Evolutionary conservation across 2,329 filamentous ascomycete genomes (phyloP).

Genomic region (Nemania serpens): DNA sequence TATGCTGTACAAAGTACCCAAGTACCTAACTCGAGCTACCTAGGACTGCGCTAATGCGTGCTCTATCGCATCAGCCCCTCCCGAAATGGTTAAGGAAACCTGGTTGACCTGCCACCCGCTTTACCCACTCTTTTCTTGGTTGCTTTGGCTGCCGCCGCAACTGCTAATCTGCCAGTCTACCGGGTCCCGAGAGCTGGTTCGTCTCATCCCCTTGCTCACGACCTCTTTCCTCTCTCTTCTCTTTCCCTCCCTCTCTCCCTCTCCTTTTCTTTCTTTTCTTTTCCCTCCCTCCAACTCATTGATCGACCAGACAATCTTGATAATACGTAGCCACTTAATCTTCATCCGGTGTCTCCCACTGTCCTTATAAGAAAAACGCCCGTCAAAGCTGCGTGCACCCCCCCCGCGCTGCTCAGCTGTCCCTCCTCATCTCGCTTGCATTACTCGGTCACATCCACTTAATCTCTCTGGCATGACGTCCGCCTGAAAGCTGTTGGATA

Average conservation of each 20-base stretch:
- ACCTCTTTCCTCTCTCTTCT: neutral
- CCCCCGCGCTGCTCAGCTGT: slow-evolving; percentile 1
- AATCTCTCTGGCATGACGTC: slow-evolving; percentile 23
- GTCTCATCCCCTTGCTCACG: slow-evolving; percentile 2
- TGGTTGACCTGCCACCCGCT: slow-evolving; percentile 42
- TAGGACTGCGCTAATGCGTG: neutral
- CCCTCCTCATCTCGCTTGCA: slow-evolving; percentile 18
- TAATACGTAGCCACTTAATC: neutral
- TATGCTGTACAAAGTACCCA: neutral
- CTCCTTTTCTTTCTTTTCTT: slow-evolving; percentile 2
- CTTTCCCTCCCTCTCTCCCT: slow-evolving; percentile 5
- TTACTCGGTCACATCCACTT: slow-evolving; percentile 26
- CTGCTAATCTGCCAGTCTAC: slow-evolving; percentile 13
- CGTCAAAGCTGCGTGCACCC: slow-evolving; percentile 1
- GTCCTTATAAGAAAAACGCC: slow-evolving; percentile 7
- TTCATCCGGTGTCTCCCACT: neutral
- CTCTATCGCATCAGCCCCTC: slow-evolving; percentile 13
- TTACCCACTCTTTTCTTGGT: slow-evolving; percentile 35
- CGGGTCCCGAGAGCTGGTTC: slow-evolving; percentile 15
- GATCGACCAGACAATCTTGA: neutral
- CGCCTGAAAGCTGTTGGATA: slow-evolving; percentile 9
- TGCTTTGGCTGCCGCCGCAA: slow-evolving; percentile 24
- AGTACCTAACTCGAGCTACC: neutral
- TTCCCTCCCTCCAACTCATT: slow-evolving; percentile 11
- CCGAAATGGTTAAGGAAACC: slow-evolving; percentile 15